These are phyloP conservation scores for Epichloe uncinata DNA, from an alignment of 2,329 filamentous ascomycete genomes.

Conservation along the genomic window DNA sequence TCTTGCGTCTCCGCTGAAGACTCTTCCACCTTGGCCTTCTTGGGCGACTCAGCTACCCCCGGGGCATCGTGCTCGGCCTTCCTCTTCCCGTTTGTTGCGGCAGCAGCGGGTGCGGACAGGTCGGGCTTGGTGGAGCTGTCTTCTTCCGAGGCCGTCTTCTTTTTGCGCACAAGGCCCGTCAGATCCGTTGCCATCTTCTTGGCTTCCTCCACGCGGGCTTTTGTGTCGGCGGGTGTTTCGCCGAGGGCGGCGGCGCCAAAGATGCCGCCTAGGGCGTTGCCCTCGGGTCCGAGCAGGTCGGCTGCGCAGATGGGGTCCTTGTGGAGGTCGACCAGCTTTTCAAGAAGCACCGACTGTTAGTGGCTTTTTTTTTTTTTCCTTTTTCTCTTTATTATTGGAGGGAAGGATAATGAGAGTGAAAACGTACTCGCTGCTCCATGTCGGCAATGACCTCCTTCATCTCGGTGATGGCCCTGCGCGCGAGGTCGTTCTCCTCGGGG, in stretches of 20 bases:
- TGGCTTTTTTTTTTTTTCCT: neutral
- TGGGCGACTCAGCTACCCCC: conserved; percentile 16
- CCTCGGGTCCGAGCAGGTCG: conserved; percentile 20
- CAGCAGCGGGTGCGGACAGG: conserved; percentile 3
- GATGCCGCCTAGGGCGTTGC: conserved; percentile 41
- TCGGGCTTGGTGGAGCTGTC: conserved; percentile 6
- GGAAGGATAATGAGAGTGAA: neutral
- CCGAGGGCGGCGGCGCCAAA: conserved; percentile 50
- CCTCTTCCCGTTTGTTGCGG: conserved; percentile 25
- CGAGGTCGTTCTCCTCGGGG: conserved; percentile 51
- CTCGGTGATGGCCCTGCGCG: conserved; percentile 50
- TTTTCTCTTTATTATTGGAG: neutral
- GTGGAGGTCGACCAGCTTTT: conserved; percentile 53
- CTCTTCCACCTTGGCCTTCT: conserved; percentile 24
- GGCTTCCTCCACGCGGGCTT: conserved; percentile 56
- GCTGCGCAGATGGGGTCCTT: conserved; percentile 37
- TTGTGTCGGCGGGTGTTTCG: conserved; percentile 45
- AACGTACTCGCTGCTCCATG: conserved; percentile 58
- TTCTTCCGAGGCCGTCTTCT: conserved; percentile 32
- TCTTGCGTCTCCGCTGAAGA: neutral
- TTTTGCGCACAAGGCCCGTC: conserved; percentile 61
- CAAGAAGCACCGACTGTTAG: neutral
- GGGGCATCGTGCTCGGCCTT: conserved; percentile 20
- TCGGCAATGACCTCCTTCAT: conserved; percentile 68
- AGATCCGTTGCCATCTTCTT: conserved; percentile 64